A percentile compares a stretch with the other conserved stretches of the same genome.
These are phyloP conservation scores for Verticillium zaregamsianum DNA, from an alignment of 2,329 filamentous ascomycete species.

Conservation along the genomic window DNA sequence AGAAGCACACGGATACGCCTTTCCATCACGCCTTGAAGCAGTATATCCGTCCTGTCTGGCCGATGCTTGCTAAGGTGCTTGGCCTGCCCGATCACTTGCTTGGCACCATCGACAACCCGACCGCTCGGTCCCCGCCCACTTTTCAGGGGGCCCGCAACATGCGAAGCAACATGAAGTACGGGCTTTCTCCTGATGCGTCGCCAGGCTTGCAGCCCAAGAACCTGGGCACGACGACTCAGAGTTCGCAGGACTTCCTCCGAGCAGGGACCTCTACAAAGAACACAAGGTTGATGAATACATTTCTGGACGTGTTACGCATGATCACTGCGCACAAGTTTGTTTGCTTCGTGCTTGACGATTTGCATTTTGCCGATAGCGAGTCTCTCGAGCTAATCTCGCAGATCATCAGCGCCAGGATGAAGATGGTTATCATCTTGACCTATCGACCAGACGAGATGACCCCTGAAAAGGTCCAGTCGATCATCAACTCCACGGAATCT, in stretches of 20 bases:
- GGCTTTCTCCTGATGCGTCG: constrained; percentile 44
- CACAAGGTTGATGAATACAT: constrained; percentile 80
- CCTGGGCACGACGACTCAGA: constrained; percentile 39
- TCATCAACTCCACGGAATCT: constrained; percentile 49
- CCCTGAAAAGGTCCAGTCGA: constrained; percentile 47
- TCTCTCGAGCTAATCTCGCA: constrained; percentile 78
- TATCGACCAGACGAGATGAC: constrained; percentile 64
- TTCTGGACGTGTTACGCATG: constrained; percentile 78
- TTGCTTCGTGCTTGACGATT: constrained; percentile 82
- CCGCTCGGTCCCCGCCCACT: constrained; percentile 31
- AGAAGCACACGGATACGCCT: constrained; percentile 59
- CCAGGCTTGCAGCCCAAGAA: constrained; percentile 26
- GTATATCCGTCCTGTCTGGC: constrained; percentile 61
- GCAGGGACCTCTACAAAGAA: constrained; percentile 56
- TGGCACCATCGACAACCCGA: constrained; percentile 38
- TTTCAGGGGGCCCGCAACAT: constrained; percentile 27
- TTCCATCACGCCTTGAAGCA: constrained; percentile 60
- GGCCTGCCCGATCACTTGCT: constrained; percentile 68
- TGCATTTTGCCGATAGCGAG: constrained; percentile 87
- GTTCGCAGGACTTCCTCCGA: constrained; percentile 57
- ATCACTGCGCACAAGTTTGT: constrained; percentile 83
- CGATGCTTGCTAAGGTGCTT: constrained; percentile 56
- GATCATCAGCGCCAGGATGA: constrained; percentile 73
- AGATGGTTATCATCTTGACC: constrained; percentile 78
- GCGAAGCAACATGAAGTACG: constrained; percentile 28